Base-by-base conservation (phyloP, 140 eudicot species). In the Bidens hawaiensis region DNA sequence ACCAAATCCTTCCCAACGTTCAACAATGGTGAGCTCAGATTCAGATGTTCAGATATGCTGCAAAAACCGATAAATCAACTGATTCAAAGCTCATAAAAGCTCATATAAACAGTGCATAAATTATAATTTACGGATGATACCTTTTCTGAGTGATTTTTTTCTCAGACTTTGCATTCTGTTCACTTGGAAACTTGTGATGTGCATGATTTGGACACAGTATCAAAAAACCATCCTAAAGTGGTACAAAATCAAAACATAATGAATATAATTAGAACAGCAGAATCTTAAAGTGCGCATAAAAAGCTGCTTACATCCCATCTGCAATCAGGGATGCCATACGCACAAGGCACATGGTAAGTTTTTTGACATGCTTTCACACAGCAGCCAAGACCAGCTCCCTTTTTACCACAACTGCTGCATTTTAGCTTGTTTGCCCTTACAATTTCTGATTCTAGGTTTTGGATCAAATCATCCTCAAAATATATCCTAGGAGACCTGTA, bases 351-450 rank as follows among this genome's bases (percentile, higher is more conserved):
- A 64, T 93, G 99, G 45, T 85, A 88, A 40, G 60, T 76, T 79
- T 47, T 88, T 45, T 78, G 65, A 67, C 99, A 93, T 17, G 82
- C 50, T 49, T 55, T 75, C 62, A 59, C 68, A 70, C 52, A 85
- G 76, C 99, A 88, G 36, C 96, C 99, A 75, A 93, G 95, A 47
- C 75, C 89, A 21, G 90, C 99, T 76, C 99, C 96, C 41, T 82
- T 88, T 61, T 65, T 70, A 49, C 83, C 84, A 76, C 96, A 93
- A 11, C 48, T 43, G 71, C 76, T 74, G 69, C 99, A 93, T 68
- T 88, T 93, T 58, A 88, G 94, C 75, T 83, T 85, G 34, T 82
- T 76, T 59, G 88, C 86, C 71, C 95, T 75, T 25, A 75, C 67
- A 12, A 91, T 63, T 72, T 89, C 97, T 38, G 82, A 52, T 71